These are phyloP conservation scores for Porpolomopsis calyptriformis DNA, from an alignment of 768 basidiomycete species.

Conservation along the genomic window DNA sequence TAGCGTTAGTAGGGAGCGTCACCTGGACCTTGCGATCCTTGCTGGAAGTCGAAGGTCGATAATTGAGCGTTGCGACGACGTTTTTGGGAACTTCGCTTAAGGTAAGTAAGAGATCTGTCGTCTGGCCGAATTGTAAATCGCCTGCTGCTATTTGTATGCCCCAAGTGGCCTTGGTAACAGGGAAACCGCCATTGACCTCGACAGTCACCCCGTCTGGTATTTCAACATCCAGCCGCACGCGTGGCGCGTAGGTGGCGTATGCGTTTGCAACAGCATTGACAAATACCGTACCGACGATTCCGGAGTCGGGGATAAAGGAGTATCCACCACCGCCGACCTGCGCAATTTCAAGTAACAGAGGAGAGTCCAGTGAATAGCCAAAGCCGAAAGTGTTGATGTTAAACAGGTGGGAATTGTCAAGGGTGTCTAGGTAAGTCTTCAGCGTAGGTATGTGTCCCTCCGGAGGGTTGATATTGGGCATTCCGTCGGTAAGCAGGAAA, in stretches of 20 bases:
- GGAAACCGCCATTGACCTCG: slow-evolving; percentile 1
- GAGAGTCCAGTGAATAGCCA: slow-evolving; percentile 7
- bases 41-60: slow-evolving; percentile 1
- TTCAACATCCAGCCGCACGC: slow-evolving; percentile 6
- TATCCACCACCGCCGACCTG: slow-evolving; percentile 8
- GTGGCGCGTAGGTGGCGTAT: slow-evolving; percentile 5
- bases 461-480: slow-evolving; percentile 9
- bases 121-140: slow-evolving; percentile 8
- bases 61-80: slow-evolving; percentile 4
- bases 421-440: slow-evolving; percentile 3
- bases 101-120: slow-evolving; percentile 1
- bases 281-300: slow-evolving; percentile 9
- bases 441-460: slow-evolving; percentile 8
- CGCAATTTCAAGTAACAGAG: slow-evolving; percentile 7
- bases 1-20: not conserved
- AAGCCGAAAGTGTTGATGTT: slow-evolving; percentile 9
- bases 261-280: slow-evolving; percentile 8
- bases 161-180: slow-evolving; percentile 6
- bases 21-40: slow-evolving; percentile 6
- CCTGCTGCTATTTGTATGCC: slow-evolving; percentile 7
- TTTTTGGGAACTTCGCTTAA: not conserved
- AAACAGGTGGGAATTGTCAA: slow-evolving; percentile 2
- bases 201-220: slow-evolving; percentile 1
- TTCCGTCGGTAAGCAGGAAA: slow-evolving; percentile 9
- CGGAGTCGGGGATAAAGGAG: slow-evolving; percentile 7